These are phyloP conservation scores for Gossypium schwendimanii DNA, from an alignment of 441 rosid genomes.

Conservation along the genomic window DNA sequence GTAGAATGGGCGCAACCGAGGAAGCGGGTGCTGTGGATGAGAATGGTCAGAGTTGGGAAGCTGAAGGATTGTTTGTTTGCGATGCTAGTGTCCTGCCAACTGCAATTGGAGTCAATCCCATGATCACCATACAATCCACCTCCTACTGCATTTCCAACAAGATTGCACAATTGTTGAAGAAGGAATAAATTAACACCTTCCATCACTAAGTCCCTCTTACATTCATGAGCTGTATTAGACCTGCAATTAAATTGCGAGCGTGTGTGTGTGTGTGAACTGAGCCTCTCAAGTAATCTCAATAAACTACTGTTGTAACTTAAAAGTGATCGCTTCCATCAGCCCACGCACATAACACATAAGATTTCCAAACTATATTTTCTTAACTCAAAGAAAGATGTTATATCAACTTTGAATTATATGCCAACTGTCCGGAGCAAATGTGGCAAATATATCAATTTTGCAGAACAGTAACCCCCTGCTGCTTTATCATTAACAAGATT, in stretches of 20 bases:
- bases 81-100: slow-evolving; percentile 66
- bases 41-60: slow-evolving; percentile 75
- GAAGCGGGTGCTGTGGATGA: slow-evolving; percentile 60
- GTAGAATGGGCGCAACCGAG: slow-evolving; percentile 56
- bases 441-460: background rate
- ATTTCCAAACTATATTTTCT: background rate
- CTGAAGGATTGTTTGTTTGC: slow-evolving; percentile 47
- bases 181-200: background rate
- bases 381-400: background rate
- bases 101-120: slow-evolving; percentile 73
- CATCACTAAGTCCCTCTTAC: background rate
- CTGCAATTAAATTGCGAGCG: background rate
- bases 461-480: background rate
- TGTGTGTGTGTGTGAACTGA: background rate
- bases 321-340: background rate
- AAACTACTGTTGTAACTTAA: background rate
- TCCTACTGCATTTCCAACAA: slow-evolving; percentile 50
- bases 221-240: background rate
- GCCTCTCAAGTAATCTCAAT: background rate
- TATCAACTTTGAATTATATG: background rate
- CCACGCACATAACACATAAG: background rate
- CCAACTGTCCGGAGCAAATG: background rate
- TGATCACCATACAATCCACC: slow-evolving; percentile 74
- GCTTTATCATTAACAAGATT: slow-evolving; percentile 23
- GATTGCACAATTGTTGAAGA: slow-evolving; percentile 26